phyloP scores from a whole-genome alignment of 371 early-diverging fungal genomes.

The Globomyces sp. region DNA sequence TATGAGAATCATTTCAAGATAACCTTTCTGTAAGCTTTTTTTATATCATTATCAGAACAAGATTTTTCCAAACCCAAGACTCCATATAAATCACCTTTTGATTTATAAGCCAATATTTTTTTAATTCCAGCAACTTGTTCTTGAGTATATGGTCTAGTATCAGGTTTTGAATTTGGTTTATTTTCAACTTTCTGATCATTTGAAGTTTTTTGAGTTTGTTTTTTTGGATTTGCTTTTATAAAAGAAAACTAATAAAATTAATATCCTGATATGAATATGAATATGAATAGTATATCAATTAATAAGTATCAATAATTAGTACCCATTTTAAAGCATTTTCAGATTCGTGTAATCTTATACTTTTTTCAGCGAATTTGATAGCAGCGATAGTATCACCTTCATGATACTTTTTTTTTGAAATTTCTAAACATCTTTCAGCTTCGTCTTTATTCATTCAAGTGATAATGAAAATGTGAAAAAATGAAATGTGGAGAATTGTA shows the following conservation, averaged over 20 bases:
- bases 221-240: constrained; percentile 22
- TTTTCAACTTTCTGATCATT: constrained; percentile 17
- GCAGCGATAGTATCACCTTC: constrained; percentile 68
- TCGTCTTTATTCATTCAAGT: constrained; percentile 76
- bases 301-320: constrained; percentile 22
- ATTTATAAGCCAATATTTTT: constrained; percentile 63
- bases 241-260: constrained; percentile 18
- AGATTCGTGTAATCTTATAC: constrained; percentile 74
- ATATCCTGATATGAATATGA: constrained; percentile 19
- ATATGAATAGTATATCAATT: constrained; percentile 16
- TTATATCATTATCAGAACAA: constrained; percentile 85
- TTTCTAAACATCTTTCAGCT: constrained; percentile 71
- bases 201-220: constrained; percentile 19
- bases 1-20: constrained; percentile 32
- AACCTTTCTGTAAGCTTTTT: constrained; percentile 95
- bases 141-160: constrained; percentile 63
- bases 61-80: constrained; percentile 81
- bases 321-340: constrained; percentile 60
- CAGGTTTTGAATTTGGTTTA: constrained; percentile 14
- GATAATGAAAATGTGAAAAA: constrained; percentile 5
- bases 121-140: constrained; percentile 83
- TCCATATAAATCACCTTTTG: constrained; percentile 76
- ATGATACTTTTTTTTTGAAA: constrained; percentile 67
- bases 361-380: constrained; percentile 78
- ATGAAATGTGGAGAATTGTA: background rate